Conservation (phyloP, 2,329 filamentous ascomycete species). For the Penicillium sp. region DNA sequence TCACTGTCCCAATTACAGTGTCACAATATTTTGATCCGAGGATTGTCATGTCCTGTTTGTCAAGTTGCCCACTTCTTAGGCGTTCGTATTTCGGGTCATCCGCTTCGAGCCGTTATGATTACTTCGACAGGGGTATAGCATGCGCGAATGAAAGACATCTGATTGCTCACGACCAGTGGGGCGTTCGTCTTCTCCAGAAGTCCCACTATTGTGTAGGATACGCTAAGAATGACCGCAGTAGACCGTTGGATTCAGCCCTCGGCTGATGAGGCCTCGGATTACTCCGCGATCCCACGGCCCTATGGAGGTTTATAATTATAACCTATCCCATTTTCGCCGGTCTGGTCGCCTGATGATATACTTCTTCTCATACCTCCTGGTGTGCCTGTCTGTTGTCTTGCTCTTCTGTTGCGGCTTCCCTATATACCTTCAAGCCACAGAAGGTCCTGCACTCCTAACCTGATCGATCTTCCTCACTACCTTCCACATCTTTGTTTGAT, state of each 20-base stretch:
- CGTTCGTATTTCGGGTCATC: background rate
- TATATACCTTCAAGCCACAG: background rate
- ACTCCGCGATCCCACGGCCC: slow-evolving; percentile 12
- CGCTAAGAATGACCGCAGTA: slow-evolving; percentile 4
- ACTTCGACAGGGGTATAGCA: slow-evolving; percentile 14
- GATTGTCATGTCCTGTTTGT: background rate
- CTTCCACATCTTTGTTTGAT: background rate
- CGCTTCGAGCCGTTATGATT: background rate
- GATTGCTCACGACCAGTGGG: slow-evolving; percentile 15
- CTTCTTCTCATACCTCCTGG: slow-evolving; percentile 3
- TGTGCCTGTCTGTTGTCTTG: background rate
- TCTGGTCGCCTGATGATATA: slow-evolving; percentile 7
- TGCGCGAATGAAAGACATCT: slow-evolving; percentile 13
- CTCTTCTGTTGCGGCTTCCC: background rate
- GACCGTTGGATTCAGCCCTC: slow-evolving; percentile 6
- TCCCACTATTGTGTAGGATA: background rate
- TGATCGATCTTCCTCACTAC: background rate
- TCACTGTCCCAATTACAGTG: slow-evolving; percentile 7
- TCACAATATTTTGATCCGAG: background rate
- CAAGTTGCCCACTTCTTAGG: background rate
- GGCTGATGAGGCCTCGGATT: slow-evolving; percentile 13
- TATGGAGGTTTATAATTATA: slow-evolving; percentile 15
- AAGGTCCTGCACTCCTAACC: background rate
- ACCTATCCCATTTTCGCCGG: slow-evolving; percentile 14
- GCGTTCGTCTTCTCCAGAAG: slow-evolving; percentile 10